Evolutionary conservation across 345 rosid genomes (phyloP).

Genomic region (Eucalyptus tenuipes): DNA sequence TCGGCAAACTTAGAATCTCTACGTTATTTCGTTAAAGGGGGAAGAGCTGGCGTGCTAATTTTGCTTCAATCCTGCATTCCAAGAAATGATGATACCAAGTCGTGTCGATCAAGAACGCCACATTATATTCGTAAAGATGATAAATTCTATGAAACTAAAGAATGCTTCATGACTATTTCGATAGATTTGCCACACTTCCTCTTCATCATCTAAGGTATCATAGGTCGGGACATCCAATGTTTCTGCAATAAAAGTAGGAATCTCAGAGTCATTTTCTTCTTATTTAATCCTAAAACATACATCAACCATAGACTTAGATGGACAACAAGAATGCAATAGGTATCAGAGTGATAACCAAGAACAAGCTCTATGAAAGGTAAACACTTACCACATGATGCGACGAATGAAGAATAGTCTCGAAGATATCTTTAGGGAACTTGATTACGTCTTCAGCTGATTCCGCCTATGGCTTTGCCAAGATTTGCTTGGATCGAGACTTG

Average conservation of each 20-base stretch:
- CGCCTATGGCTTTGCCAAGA: slow-evolving; percentile 47
- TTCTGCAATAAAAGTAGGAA: neutral
- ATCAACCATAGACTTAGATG: neutral
- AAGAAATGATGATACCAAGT: neutral
- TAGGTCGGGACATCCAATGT: neutral
- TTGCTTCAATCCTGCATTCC: slow-evolving; percentile 47
- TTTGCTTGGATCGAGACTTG: no score
- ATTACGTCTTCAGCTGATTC: slow-evolving; percentile 57
- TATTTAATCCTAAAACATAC: neutral
- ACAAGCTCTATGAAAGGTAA: neutral
- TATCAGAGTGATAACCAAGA: neutral
- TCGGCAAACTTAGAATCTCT: slow-evolving; percentile 47
- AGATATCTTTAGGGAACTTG: slow-evolving; percentile 49
- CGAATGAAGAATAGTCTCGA: slow-evolving; percentile 50
- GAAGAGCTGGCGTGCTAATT: slow-evolving; percentile 58
- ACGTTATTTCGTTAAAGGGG: slow-evolving; percentile 72
- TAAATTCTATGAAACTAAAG: neutral
- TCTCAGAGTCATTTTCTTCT: slow-evolving; percentile 37
- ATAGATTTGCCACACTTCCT: neutral
- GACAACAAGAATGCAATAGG: neutral
- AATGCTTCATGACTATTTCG: neutral
- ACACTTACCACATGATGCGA: slow-evolving; percentile 60
- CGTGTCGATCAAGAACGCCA: neutral
- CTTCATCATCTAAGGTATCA: neutral
- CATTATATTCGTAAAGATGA: neutral